Base-by-base conservation (phyloP, 495 filamentous ascomycete species). In the Penicillium subrubescens region DNA sequence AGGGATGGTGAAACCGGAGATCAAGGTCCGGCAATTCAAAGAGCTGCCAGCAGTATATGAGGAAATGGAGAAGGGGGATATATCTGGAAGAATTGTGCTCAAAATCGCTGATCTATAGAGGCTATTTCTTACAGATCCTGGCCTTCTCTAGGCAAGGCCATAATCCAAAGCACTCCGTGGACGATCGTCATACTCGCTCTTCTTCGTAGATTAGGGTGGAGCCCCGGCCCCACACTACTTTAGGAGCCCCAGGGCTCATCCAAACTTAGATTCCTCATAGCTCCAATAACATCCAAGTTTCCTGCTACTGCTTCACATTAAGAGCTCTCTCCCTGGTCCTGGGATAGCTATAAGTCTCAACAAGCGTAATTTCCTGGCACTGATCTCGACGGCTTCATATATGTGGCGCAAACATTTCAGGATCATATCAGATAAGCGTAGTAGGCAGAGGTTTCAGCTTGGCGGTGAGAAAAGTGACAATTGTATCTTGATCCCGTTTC, bases 21-120 rank as follows among this genome's bases (percentile, higher is more conserved):
- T 83, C 33, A 72, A 77, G 56, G 71, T 84, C 2, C 71, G 82
- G 29, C 73, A 71, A 10, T 83, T 85, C 64, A 77, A 59, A 44
- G 79, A 85, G 25, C 58, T 83, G 58, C 73, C 75, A 15, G 60
- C 60, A 56, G 76, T 82, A 21, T 83, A 83, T 70, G 71, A 81
- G 53, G 79, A 83, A 68, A 74, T 83, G 73, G 76, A 82, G 66
- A 80, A 70, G 64, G 79, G 79, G 0, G 75, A 81, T 62, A 78
- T 83, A 64, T 60, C 75, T 23, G 73, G 78, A 43, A 66, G 79
- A 52, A 71, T 82, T 51, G 77, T 80, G 34, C 66, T 80, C 25
- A 65, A 76, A 43, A 67, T 80, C 34, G 43, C 71, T 7, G 63
- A 77, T n/a, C 39, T 15, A 43, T 43, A 43, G 39, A 43, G 39